Evolutionary conservation across 1,139 yeast species (phyloP).

Genomic region (Suhomyces ambrosiae): DNA sequence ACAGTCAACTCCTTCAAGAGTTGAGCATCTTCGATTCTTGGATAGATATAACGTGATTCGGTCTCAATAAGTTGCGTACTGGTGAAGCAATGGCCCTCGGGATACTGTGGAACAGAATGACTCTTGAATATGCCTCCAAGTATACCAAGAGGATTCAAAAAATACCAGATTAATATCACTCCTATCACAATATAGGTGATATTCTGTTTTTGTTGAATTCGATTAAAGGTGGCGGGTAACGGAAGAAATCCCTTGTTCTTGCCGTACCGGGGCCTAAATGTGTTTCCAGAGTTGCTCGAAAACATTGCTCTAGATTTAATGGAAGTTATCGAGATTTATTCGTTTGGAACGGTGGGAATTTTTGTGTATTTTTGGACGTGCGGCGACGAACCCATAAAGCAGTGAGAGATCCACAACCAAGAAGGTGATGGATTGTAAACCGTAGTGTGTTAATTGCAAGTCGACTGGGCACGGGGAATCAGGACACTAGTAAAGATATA

Average conservation of each 20-base stretch:
- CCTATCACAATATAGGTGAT: slow-evolving; percentile 20
- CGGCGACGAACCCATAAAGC: background rate
- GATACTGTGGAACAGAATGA: slow-evolving; percentile 23
- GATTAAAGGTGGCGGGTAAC: slow-evolving; percentile 36
- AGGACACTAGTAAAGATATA: too few species aligned
- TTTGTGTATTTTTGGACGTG: slow-evolving; percentile 1
- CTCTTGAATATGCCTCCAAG: slow-evolving; percentile 13
- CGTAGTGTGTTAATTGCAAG: too few species aligned
- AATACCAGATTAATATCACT: slow-evolving; percentile 25
- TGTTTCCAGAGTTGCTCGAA: slow-evolving; percentile 6
- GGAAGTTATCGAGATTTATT: background rate
- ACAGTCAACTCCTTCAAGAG: slow-evolving; percentile 57
- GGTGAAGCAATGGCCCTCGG: slow-evolving; percentile 39
- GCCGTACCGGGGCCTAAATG: slow-evolving; percentile 32
- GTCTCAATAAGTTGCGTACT: slow-evolving; percentile 43
- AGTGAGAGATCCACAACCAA: background rate
- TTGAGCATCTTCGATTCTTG: slow-evolving; percentile 67
- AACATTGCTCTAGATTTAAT: slow-evolving; percentile 7
- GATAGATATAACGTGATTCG: slow-evolving; percentile 57
- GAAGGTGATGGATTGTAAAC: background rate
- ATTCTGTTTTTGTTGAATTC: slow-evolving; percentile 21
- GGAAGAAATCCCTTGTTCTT: slow-evolving; percentile 31
- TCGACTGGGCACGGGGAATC: too few species aligned
- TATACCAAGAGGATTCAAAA: slow-evolving; percentile 27
- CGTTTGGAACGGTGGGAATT: slow-evolving; percentile 2